A percentile compares a stretch with the other conserved stretches of the same genome.
Conservation (phyloP, 2,329 filamentous ascomycete genomes). For the Talaromyces marneffei region DNA sequence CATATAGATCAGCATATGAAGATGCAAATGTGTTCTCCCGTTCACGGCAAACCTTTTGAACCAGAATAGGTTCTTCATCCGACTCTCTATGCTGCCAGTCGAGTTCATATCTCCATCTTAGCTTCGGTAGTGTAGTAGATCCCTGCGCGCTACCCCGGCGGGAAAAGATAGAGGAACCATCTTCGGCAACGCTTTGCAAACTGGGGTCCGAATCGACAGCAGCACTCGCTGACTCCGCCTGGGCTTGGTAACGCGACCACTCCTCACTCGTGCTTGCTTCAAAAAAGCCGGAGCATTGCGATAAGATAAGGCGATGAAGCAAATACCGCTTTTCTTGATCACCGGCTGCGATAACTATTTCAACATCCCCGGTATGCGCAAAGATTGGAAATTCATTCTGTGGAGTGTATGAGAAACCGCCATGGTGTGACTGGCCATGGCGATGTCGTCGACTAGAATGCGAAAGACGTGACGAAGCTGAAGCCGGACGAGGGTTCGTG, state of each 20-base stretch:
- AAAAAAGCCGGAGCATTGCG: slow-evolving; percentile 90
- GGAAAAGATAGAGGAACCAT: slow-evolving; percentile 33
- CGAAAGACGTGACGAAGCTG: slow-evolving; percentile 58
- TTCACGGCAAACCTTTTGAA: slow-evolving; percentile 62
- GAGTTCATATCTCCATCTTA: slow-evolving; percentile 80
- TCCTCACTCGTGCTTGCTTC: slow-evolving; percentile 71
- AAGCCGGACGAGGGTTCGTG: slow-evolving; percentile 58
- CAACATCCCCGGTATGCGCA: slow-evolving; percentile 83
- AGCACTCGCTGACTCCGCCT: slow-evolving; percentile 22
- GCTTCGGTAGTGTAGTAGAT: slow-evolving; percentile 41
- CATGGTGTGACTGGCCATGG: slow-evolving; percentile 75
- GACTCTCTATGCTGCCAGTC: slow-evolving; percentile 64
- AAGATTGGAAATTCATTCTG: slow-evolving; percentile 94
- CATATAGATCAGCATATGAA: background rate
- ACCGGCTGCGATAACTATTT: slow-evolving; percentile 70
- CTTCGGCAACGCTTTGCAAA: slow-evolving; percentile 33
- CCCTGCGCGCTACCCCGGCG: slow-evolving; percentile 34
- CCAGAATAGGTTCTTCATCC: slow-evolving; percentile 78
- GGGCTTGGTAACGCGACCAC: slow-evolving; percentile 53
- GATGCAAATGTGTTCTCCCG: background rate
- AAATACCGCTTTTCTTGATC: slow-evolving; percentile 75
- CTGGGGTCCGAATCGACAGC: slow-evolving; percentile 44
- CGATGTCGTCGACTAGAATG: slow-evolving; percentile 60
- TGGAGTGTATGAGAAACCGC: slow-evolving; percentile 61
- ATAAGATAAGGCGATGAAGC: slow-evolving; percentile 78